phyloP scores from a whole-genome alignment of 345 rosid genomes.

The Lepidium africanum region DNA sequence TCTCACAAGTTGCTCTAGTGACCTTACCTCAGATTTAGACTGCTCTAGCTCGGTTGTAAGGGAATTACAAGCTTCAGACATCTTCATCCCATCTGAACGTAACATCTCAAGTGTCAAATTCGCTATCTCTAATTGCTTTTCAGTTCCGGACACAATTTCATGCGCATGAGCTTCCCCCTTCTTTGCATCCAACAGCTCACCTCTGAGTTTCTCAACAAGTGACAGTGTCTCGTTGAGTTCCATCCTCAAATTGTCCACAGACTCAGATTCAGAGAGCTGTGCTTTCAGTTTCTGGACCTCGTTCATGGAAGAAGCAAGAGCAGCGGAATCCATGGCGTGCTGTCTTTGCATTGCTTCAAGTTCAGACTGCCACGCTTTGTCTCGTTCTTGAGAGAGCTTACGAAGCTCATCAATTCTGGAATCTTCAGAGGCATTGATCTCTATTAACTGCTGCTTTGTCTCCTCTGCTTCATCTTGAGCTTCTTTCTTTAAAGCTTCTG shows the following conservation, averaged over 20 bases:
- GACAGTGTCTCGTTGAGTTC: conserved; percentile 64
- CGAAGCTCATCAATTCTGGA: conserved; percentile 70
- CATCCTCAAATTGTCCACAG: conserved; percentile 47
- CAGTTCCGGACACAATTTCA: conserved; percentile 46
- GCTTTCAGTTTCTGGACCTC: conserved; percentile 85
- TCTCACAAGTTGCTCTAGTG: conserved; percentile 58
- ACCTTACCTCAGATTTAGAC: conserved; percentile 47
- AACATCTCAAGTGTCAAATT: conserved; percentile 54
- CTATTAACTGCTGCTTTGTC: conserved; percentile 60
- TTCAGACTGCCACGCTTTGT: conserved; percentile 92
- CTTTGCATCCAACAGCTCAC: conserved; percentile 52
- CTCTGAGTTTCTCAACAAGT: conserved; percentile 60
- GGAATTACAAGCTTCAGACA: conserved; percentile 52
- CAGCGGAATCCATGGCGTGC: conserved; percentile 71
- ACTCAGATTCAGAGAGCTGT: conserved; percentile 70
- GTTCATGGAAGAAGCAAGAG: conserved; percentile 69
- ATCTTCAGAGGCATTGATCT: conserved; percentile 77
- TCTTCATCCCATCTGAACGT: conserved; percentile 50
- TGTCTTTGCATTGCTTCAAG: conserved; percentile 92
- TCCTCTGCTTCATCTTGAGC: conserved; percentile 79
- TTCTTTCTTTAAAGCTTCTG: conserved; percentile 64
- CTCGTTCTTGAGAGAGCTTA: conserved; percentile 79
- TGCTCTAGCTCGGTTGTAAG: conserved; percentile 56
- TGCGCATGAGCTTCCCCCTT: conserved; percentile 72
- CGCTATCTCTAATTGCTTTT: conserved; percentile 59